Base-by-base conservation (phyloP, 352 stramenopile genomes). In the Chrysophaeum taylorii region DNA sequence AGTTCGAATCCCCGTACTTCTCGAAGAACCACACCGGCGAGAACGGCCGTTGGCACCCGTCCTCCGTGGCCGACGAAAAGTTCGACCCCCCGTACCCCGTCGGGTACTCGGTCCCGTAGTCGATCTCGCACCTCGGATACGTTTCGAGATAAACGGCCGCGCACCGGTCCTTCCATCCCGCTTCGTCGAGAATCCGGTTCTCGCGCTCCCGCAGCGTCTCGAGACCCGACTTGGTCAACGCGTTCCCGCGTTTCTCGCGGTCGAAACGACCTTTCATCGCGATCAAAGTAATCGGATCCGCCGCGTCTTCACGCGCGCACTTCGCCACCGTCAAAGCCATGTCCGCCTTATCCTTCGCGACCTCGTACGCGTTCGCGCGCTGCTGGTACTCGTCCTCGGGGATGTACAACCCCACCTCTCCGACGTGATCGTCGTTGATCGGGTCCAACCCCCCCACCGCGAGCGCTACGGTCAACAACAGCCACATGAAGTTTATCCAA, bases 1-100 rank as follows among this genome's bases (percentile, higher is more conserved):
- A 73, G 39, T 4, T 57, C 27, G 68, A 54, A 36, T 73, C 68
- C 18, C 68, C 68, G 33, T 70, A 73, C 29, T 70, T 70, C 27
- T 43, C 27, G 54, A 73, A 73, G 23, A 54, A 42, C n/a, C n/a
- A n/a, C n/a, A 73, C 68, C n/a, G 68, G 68, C 4, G 38, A 66
- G 43, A 43, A 70, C 4, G 68, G 68, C 54, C 64, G 68, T 29
- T 62, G 52, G 53, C 68, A 73, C 15, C 68, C 68, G 52, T 68
- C 54, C 31, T 70, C 52, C 37, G 53, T 70, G 33, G 53, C n/a
- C n/a, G n/a, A n/a, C n/a, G n/a, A n/a, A n/a, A n/a, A n/a, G n/a
- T n/a, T n/a, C n/a, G n/a, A n/a, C n/a, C n/a, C n/a, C n/a, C n/a
- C n/a, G n/a, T n/a, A n/a, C n/a, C n/a, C n/a, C n/a, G n/a, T n/a